Evolutionary conservation across 768 basidiomycete genomes (phyloP), one percentile per base, ranked within the genome.

Genomic region (Serendipita sp.): DNA sequence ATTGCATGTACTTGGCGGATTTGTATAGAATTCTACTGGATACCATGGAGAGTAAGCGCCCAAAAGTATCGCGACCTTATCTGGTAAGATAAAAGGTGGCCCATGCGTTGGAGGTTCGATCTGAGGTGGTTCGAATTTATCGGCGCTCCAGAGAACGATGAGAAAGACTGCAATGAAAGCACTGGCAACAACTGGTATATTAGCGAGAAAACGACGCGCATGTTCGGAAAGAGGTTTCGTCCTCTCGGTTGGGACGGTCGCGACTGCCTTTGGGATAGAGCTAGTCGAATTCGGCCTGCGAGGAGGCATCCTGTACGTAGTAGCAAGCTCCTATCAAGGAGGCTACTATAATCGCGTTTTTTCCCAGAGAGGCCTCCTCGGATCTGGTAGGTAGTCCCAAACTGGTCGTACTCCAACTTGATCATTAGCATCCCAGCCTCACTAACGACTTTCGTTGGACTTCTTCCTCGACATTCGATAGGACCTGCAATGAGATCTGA

Each of bases 31-130:
- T 2, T 70, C 75, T 3, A 74, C 74, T 0, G 84, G 72, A 62
- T 75, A 78, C 69, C 79, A 86, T 0, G 85, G 85, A 30, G 83
- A 77, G 66, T 85, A 84, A 42, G 53, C 17, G 11, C 53, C 53
- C 31, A 58, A 31, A 9, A 58, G 53, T n/a, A 13, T 58, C n/a
- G 53, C 53, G 9, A 58, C 24, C 17, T 58, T 34, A 33, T 58
- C 31, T n/a, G 53, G 53, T 34, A 58, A 24, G 17, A 58, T 26
- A 33, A 58, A 58, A 7, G 45, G 45, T 50, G 45, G 45, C 4
- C 53, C 53, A 11, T 34, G 22, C 24, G 17, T 3, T 33, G 53
- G 53, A 26, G 53, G 53, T n/a, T 31, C 53, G 17, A 24, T 24
- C 22, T 22, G 22, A 33, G 53, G 53, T n/a, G 9, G 24, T 9